phyloP scores from a whole-genome alignment of 176 grass and related monocot species.

The Musa beccarii region DNA sequence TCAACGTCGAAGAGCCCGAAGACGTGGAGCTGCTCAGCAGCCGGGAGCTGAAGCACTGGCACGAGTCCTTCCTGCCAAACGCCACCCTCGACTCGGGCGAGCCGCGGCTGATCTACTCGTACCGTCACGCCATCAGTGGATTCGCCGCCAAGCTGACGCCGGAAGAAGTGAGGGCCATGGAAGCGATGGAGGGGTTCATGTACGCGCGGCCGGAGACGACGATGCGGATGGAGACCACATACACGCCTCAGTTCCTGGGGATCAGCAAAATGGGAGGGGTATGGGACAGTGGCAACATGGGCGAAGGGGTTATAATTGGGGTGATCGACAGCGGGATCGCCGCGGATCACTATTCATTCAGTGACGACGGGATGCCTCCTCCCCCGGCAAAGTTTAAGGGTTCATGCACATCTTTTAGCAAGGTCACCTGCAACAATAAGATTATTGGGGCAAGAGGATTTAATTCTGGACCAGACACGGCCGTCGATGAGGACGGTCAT shows the following conservation, averaged over 20 bases:
- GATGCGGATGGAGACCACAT: slow-evolving; percentile 60
- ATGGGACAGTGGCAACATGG: slow-evolving; percentile 8
- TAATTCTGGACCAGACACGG: slow-evolving; percentile 5
- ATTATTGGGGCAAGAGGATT: slow-evolving; percentile 54
- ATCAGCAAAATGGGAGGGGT: slow-evolving; percentile 36
- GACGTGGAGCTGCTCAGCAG: neutral
- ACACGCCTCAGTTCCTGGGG: slow-evolving; percentile 68
- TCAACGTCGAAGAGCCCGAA: slow-evolving; percentile 39
- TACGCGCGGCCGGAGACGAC: slow-evolving; percentile 51
- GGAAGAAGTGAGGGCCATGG: slow-evolving; percentile 42
- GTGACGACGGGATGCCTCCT: slow-evolving; percentile 55
- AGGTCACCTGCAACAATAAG: slow-evolving; percentile 69
- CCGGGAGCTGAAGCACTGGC: slow-evolving; percentile 29
- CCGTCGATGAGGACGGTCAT: slow-evolving; percentile 52
- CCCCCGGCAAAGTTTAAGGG: slow-evolving; percentile 66
- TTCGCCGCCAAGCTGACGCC: slow-evolving; percentile 73
- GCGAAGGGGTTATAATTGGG: slow-evolving; percentile 59
- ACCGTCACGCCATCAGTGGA: slow-evolving; percentile 55
- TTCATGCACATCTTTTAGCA: slow-evolving; percentile 37
- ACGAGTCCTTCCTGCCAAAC: slow-evolving; percentile 59
- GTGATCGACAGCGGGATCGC: slow-evolving; percentile 68
- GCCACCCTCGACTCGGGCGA: slow-evolving; percentile 6
- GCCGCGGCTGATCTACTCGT: slow-evolving; percentile 60
- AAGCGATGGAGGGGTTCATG: slow-evolving; percentile 34
- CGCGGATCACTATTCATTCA: slow-evolving; percentile 69